These are phyloP conservation scores for Oemleria cerasiformis DNA, from an alignment of 306 rosid species.

Conservation along the genomic window DNA sequence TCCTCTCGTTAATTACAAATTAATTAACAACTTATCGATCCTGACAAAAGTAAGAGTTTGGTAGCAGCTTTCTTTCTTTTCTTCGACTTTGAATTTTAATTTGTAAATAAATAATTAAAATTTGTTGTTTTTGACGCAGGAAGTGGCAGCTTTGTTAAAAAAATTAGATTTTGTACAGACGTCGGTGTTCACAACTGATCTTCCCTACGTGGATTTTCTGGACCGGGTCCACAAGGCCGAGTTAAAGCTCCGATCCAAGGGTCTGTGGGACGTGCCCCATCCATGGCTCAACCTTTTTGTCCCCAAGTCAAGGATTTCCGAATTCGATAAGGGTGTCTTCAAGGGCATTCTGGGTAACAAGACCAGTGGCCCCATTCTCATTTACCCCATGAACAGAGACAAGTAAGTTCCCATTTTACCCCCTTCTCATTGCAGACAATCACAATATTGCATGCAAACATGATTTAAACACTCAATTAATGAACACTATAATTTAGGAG, in stretches of 20 bases:
- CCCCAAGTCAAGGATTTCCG: slow-evolving; percentile 80
- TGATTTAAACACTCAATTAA: not conserved
- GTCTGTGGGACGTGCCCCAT: slow-evolving; percentile 89
- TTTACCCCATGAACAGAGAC: slow-evolving; percentile 89
- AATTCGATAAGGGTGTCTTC: slow-evolving; percentile 82
- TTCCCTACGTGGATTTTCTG: slow-evolving; percentile 81
- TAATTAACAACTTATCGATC: slow-evolving; percentile 20
- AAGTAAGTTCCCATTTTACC: slow-evolving; percentile 48
- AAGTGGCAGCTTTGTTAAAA: slow-evolving; percentile 49
- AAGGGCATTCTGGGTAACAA: slow-evolving; percentile 87
- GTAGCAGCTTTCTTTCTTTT: slow-evolving; percentile 21
- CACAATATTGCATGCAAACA: not conserved
- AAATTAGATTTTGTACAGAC: slow-evolving; percentile 59
- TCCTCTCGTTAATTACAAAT: slow-evolving; percentile 29
- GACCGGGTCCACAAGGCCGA: slow-evolving; percentile 95
- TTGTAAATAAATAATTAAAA: not conserved
- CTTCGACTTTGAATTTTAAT: not conserved
- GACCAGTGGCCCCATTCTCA: slow-evolving; percentile 95
- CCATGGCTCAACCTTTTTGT: slow-evolving; percentile 99
- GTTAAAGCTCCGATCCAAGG: slow-evolving; percentile 82
- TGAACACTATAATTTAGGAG: too few species aligned
- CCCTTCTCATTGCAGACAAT: too few species aligned
- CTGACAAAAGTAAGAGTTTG: slow-evolving; percentile 33
- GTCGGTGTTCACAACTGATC: slow-evolving; percentile 78
- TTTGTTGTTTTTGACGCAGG: slow-evolving; percentile 42